Evolutionary conservation across 192 early-diverging fungal genomes (phyloP), one percentile per base, ranked within the genome.

Genomic region (Funneliformis mosseae): DNA sequence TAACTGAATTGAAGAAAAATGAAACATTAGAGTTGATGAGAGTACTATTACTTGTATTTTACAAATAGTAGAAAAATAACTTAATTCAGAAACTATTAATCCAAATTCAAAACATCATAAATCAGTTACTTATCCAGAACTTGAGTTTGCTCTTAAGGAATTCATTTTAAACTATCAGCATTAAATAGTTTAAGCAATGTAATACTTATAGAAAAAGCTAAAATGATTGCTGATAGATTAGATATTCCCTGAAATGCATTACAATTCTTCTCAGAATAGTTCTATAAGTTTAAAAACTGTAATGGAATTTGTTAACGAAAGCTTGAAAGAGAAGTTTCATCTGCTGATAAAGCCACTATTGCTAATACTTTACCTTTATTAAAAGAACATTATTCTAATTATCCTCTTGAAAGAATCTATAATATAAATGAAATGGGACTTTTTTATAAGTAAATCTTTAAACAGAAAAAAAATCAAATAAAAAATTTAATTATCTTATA

Each of bases 91-190:
- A 43, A 11, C 33, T 71, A 14, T 45, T 8, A 71, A 39, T 21
- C 69, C 41, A 41, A 39, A 71, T 71, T 39, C 33, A 46, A 46
- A 46, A 9, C 43, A 0, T 0, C 6, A 46, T 46, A 46, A 46
- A 9, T 9, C 45, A 46, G 7, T 25, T 71, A 38, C 10, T 16
- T 41, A 71, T 77, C 50, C 23, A 8, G 5, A 55, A 25, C 38
- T 64, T 62, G 76, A 77, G n/a, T 55, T 62, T 25, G 5, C 55
- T 11, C 5, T 77, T 1, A 77, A 59, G 25, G 38, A 77, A 63
- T 33, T 2, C 33, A 2, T 33, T 33, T 33, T 33, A 33, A 33
- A 33, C 3, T 33, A 33, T 33, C 3, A 33, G 33, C n/a, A n/a
- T n/a, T n/a, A n/a, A n/a, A n/a, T n/a, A n/a, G n/a, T n/a, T n/a